phyloP scores from a whole-genome alignment of 1,284 basidiomycete genomes.

The Fomitiporia mediterranea region DNA sequence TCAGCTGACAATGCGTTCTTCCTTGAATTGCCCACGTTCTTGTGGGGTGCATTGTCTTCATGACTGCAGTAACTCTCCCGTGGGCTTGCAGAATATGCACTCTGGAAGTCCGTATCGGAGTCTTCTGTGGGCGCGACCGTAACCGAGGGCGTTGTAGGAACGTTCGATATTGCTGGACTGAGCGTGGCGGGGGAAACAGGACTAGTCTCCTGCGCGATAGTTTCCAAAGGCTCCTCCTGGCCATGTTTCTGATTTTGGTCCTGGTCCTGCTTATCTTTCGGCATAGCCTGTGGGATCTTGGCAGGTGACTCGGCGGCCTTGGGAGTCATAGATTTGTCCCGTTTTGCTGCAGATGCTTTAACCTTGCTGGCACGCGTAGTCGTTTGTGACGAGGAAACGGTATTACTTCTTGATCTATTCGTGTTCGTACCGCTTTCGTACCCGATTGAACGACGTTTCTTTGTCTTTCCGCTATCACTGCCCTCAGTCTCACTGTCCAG shows the following conservation, averaged over 20 bases:
- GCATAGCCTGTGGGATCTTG: conserved; percentile 19
- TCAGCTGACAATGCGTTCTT: background rate
- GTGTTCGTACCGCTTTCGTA: conserved; percentile 4
- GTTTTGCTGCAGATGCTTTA: background rate
- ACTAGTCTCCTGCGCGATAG: conserved; percentile 25
- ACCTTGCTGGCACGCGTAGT: conserved; percentile 12
- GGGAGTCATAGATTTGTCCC: conserved; percentile 18
- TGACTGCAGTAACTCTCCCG: conserved; percentile 53
- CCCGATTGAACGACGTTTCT: conserved; percentile 2
- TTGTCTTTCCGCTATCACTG: conserved; percentile 10
- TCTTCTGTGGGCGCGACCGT: conserved; percentile 57
- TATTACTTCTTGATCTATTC: conserved; percentile 17
- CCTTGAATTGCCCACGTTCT: conserved; percentile 6
- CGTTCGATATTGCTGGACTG: conserved; percentile 32
- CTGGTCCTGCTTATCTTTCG: background rate
- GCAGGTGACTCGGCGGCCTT: conserved; percentile 28
- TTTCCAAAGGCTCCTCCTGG: background rate
- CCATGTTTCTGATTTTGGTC: too few species aligned
- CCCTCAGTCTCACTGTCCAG: conserved; percentile 19
- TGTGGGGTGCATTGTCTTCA: conserved; percentile 26
- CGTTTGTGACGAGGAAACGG: conserved; percentile 27
- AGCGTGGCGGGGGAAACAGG: conserved; percentile 28
- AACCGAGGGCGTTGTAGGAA: conserved; percentile 38
- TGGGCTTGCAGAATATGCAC: conserved; percentile 72
- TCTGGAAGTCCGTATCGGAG: conserved; percentile 80